Base-by-base conservation (phyloP, 768 basidiomycete genomes). In the Mycena sanguinolenta region DNA sequence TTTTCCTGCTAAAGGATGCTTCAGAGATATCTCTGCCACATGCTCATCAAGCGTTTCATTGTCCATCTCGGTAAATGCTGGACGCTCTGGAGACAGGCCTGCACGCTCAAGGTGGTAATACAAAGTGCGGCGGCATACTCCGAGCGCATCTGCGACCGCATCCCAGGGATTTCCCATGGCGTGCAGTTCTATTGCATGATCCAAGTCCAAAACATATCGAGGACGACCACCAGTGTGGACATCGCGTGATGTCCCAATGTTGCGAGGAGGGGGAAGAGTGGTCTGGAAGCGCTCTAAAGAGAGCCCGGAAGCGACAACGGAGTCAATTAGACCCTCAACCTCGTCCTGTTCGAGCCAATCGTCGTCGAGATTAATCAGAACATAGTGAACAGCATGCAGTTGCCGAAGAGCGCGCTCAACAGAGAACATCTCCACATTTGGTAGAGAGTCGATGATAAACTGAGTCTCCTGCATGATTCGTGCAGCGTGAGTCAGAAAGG, bases 1-100 rank as follows among this genome's bases (percentile, higher is more conserved):
- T 9, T 77, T 57, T 0, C 82, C 80, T 23, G 80, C 78, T 6
- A 78, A 55, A 30, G 75, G 79, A 65, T 78, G 78, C 2, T 53
- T 34, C 12, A 63, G 25, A 0, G 73, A 74, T 12, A 78, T 77
- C 12, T 50, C 61, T 1, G 74, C 21, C 1, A 79, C 71, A 0
- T 58, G 16, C 21, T 65, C 67, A 67, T 77, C 75, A 1, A 80
- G 66, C 25, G 75, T 75, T 19, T 73, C 74, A 44, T 78, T 73
- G 2, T 57, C 60, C 14, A 76, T 75, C 0, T 73, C 69, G 8
- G 74, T 57, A 36, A 73, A 79, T 2, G 67, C 28, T 14, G 39
- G 27, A 16, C 73, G 65, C 13, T 39, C 66, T 17, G 70, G 65
- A 16, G 75, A 71, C 25, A 62, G 32, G 1, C 76, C 78, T 19